A percentile compares a stretch with the other conserved stretches of the same genome.
Conservation (phyloP, 129 eudicot genomes). For the Tanacetum coccineum region DNA sequence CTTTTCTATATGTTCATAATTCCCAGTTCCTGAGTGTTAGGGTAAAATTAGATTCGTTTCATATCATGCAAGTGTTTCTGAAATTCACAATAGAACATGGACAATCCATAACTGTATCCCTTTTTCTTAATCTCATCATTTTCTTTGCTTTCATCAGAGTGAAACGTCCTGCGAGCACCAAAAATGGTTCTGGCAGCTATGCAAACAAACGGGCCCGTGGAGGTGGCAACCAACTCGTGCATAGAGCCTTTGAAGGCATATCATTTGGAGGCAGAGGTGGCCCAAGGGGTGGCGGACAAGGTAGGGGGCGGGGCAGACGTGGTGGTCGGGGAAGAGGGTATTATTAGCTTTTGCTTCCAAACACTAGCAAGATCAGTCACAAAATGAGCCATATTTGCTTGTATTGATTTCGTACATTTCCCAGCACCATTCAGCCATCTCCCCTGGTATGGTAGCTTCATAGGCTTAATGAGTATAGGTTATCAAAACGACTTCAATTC, state of each 20-base stretch:
- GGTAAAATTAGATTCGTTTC: not conserved
- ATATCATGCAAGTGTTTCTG: not conserved
- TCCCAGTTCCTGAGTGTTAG: too few species aligned
- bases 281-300: conserved; percentile 43
- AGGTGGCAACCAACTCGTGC: conserved; percentile 52
- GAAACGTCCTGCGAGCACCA: conserved; percentile 52
- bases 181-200: conserved; percentile 50
- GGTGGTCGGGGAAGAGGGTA: conserved; percentile 70
- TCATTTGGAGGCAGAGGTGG: conserved; percentile 59
- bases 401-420: conserved; percentile 2
- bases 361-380: not conserved
- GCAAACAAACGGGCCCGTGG: conserved; percentile 59
- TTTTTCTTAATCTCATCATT: not conserved
- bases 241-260: conserved; percentile 55
- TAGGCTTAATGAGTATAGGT: conserved; percentile 27
- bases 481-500: conserved; percentile 7
- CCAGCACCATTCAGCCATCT: conserved; percentile 2
- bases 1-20: too few species aligned
- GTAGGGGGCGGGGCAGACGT: conserved; percentile 69
- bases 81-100: not conserved
- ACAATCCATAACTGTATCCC: not conserved
- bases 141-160: conserved; percentile 34
- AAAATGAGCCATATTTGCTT: not conserved
- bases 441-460: conserved; percentile 21
- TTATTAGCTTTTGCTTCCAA: conserved; percentile 25